These are phyloP conservation scores for Sisymbrium altissimum DNA, from an alignment of 345 rosid species.

Conservation along the genomic window DNA sequence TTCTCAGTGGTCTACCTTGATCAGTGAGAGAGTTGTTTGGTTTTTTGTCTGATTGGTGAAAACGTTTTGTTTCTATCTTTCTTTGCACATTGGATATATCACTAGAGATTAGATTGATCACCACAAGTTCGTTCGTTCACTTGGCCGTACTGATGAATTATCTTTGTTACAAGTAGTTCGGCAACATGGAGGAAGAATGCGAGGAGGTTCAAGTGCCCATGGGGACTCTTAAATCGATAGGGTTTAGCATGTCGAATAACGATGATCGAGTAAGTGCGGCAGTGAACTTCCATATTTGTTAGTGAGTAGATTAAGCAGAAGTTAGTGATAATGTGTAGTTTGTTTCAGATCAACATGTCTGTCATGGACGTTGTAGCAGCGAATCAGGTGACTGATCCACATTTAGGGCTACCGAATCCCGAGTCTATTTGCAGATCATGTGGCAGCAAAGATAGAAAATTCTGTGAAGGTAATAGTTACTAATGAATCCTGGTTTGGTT, in stretches of 20 bases:
- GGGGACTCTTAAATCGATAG: conserved; percentile 15
- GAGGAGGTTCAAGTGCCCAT: conserved; percentile 14
- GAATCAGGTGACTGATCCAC: conserved; percentile 63
- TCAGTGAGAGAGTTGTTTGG: neutral
- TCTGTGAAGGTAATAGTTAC: conserved; percentile 65
- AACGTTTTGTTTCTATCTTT: neutral
- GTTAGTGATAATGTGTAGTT: neutral
- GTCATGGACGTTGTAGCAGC: conserved; percentile 41
- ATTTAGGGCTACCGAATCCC: conserved; percentile 77
- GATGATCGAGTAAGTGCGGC: conserved; percentile 24
- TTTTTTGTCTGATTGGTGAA: neutral
- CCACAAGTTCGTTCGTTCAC: no score
- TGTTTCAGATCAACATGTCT: conserved; percentile 57
- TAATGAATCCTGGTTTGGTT: neutral
- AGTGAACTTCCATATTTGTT: neutral
- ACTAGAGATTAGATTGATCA: neutral
- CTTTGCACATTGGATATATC: no score
- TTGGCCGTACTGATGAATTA: neutral
- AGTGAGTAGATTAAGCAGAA: neutral
- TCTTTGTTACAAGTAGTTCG: neutral
- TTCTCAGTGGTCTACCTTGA: neutral
- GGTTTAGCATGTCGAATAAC: conserved; percentile 24
- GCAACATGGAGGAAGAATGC: conserved; percentile 1
- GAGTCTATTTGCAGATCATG: conserved; percentile 59
- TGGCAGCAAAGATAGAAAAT: conserved; percentile 51